A percentile compares a stretch with the other conserved stretches of the same genome.
Conservation (phyloP, 495 filamentous ascomycete genomes). For the Rusavskia elegans region DNA sequence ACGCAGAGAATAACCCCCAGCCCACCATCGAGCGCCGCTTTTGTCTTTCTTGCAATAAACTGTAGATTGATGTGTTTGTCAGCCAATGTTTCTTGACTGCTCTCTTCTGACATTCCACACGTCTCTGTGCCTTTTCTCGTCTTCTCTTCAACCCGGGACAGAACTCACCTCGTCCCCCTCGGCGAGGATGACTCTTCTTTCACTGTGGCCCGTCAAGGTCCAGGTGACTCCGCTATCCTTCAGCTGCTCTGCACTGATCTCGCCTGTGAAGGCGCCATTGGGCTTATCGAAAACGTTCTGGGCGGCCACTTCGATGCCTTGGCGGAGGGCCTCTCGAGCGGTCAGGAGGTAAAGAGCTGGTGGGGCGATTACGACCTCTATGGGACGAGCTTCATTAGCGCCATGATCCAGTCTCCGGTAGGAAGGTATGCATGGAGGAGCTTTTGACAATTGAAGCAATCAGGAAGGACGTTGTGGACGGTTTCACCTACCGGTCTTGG, state of each 20-base stretch:
- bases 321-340: conserved; percentile 52
- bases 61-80: conserved; percentile 4
- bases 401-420: not conserved
- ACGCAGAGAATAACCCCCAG: conserved; percentile 88
- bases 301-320: conserved; percentile 63
- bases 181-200: conserved; percentile 73
- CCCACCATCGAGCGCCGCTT: conserved; percentile 73
- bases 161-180: conserved; percentile 44
- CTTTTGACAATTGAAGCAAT: not conserved
- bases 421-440: not conserved
- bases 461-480: not conserved
- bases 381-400: not conserved
- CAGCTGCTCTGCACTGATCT: conserved; percentile 83
- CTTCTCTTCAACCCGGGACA: too few relatives aligned
- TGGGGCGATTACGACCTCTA: conserved; percentile 89
- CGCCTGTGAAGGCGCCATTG: conserved; percentile 93
- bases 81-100: too few relatives aligned
- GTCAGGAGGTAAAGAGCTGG: conserved; percentile 81
- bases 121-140: too few relatives aligned
- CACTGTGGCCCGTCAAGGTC: conserved; percentile 83
- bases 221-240: conserved; percentile 75
- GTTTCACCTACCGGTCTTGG: conserved; percentile 41
- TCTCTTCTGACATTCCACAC: too few relatives aligned
- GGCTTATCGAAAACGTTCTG: conserved; percentile 97
- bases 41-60: conserved; percentile 85